Evolutionary conservation across 345 rosid species (phyloP).

Genomic region (Cardamine chenopodiifolia): DNA sequence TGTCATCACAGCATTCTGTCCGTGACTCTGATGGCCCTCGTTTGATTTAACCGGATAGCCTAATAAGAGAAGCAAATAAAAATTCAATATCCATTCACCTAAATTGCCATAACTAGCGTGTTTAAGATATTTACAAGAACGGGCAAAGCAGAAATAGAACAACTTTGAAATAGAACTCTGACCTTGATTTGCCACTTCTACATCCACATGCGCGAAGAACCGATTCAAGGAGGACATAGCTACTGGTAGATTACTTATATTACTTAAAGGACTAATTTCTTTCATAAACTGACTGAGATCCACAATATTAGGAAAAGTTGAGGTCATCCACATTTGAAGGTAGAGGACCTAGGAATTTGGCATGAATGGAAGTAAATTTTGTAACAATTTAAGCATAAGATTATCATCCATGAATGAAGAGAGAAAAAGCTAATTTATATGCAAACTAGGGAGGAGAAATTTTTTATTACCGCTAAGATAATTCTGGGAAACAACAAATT

Average conservation of each 20-base stretch:
- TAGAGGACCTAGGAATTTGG: constrained; percentile 75
- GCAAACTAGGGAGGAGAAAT: constrained; percentile 14
- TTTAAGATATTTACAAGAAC: not conserved
- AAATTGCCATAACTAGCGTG: not conserved
- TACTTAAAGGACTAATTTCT: constrained; percentile 56
- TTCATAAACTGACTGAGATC: constrained; percentile 75
- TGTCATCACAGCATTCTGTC: constrained; percentile 63
- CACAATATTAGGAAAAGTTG: constrained; percentile 61
- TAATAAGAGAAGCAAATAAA: constrained; percentile 26
- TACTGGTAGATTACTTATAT: constrained; percentile 51
- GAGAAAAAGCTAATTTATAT: not conserved
- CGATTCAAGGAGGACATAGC: constrained; percentile 60
- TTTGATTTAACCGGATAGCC: constrained; percentile 28
- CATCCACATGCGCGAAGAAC: constrained; percentile 59
- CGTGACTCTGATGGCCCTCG: constrained; percentile 55
- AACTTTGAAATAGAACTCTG: constrained; percentile 27
- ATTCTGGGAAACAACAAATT: constrained; percentile 77
- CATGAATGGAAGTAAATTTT: constrained; percentile 80
- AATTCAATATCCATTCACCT: not conserved
- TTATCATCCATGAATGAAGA: not conserved
- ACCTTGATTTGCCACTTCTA: constrained; percentile 75
- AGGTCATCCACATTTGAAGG: constrained; percentile 73
- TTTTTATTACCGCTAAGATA: constrained; percentile 73
- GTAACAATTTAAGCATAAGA: constrained; percentile 28
- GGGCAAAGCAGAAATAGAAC: not conserved